Base-by-base conservation (phyloP, 225 moss, liverwort and hornwort genomes). In the Pleurozium schreberi region DNA sequence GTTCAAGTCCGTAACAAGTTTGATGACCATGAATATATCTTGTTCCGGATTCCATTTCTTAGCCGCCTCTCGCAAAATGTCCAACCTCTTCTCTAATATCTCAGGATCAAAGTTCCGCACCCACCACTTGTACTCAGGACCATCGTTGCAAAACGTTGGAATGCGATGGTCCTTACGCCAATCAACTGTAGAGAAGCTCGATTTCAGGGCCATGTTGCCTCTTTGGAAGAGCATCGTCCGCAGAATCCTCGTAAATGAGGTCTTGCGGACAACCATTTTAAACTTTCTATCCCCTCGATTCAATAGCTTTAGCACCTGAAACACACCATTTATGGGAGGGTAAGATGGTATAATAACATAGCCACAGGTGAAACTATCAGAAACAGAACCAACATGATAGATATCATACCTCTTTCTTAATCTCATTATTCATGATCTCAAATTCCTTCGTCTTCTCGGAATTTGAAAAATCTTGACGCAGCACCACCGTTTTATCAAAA, bases 131-230 rank as follows among this genome's bases (percentile, higher is more conserved):
- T 34, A 63, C 1, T 42, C 21, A 43, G 21, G 23, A 82, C 2
- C 1, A 14, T 11, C 4, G 8, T 82, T 2, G 11, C 1, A 4
- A 33, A 82, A 82, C 10, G 3, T 47, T 7, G 82, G 82, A 36
- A 82, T 63, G 23, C 6, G 17, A 22, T 60, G 0, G 0, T 1
- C 0, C 1, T 15, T 2, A 63, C 82, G 82, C 82, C 49, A 45
- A 3, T 4, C 10, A 5, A 0, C 9, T 22, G 3, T 1, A 0
- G 2, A 6, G 63, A 82, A 82, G 0, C 10, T 63, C 22, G 6
- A 22, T 45, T 33, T 45, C 45, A 7, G 33, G 16, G 8, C 2
- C 13, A 23, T 18, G 10, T 47, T 63, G 34, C 2, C 34, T 25
- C 5, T 5, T 15, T 82, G 82, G 11, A 33, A 16, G 10, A 0